Evolutionary conservation across 768 basidiomycete species (phyloP).

Genomic region (Lactarius quietus): DNA sequence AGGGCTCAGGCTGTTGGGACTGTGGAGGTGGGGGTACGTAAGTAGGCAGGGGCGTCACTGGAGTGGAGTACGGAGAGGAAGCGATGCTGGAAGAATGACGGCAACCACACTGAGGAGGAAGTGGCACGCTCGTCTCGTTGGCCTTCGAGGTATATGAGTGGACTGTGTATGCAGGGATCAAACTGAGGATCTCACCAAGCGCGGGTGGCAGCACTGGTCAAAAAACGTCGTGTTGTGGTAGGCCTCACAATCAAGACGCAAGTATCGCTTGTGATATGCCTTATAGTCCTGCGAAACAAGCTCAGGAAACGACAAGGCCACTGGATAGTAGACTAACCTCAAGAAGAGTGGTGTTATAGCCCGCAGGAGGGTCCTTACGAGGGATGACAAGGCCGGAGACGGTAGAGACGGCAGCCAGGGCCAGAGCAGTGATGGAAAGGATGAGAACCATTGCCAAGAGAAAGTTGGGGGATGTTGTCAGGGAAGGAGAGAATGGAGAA

Average conservation of each 20-base stretch:
- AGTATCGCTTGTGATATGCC: constrained; percentile 59
- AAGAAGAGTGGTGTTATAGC: constrained; percentile 45
- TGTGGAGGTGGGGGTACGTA: neutral
- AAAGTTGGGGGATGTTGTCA: constrained; percentile 23
- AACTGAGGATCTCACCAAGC: constrained; percentile 44
- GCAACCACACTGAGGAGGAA: constrained; percentile 53
- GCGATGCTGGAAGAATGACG: constrained; percentile 21
- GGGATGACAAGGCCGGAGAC: constrained; percentile 39
- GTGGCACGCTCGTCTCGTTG: constrained; percentile 46
- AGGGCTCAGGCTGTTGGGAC: neutral
- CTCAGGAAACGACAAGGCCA: constrained; percentile 16
- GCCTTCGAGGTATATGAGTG: constrained; percentile 35
- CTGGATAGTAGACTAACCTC: constrained; percentile 35
- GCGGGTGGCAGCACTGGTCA: constrained; percentile 65
- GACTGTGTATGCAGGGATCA: constrained; percentile 7
- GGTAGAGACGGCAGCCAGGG: constrained; percentile 41
- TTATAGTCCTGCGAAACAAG: constrained; percentile 42
- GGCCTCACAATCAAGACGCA: constrained; percentile 46
- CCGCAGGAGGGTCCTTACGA: constrained; percentile 37
- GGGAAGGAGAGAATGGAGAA: constrained; percentile 26
- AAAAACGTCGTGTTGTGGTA: constrained; percentile 49
- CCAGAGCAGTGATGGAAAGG: constrained; percentile 41
- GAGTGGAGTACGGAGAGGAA: neutral
- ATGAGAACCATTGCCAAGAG: constrained; percentile 32
- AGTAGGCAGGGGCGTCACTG: neutral